Conservation (phyloP, 495 filamentous ascomycete species). For the Rhizodiscina lignyota region DNA sequence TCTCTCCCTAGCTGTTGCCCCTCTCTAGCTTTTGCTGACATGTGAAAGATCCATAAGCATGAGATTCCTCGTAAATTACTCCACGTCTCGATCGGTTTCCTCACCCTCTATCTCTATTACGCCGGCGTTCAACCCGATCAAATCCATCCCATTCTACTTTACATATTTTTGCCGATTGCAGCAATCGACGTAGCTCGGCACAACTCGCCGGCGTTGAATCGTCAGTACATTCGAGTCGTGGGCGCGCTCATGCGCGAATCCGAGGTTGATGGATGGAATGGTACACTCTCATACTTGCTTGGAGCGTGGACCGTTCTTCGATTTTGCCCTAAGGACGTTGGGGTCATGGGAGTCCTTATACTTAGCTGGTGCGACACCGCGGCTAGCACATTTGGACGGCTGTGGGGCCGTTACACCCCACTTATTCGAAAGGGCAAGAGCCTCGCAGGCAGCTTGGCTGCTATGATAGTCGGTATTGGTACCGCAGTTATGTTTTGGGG, state of each 20-base stretch:
- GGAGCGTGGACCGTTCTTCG: constrained; percentile 73
- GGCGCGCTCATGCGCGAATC: constrained; percentile 93
- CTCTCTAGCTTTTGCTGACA: too few species aligned
- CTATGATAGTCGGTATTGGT: constrained; percentile 59
- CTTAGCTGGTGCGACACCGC: constrained; percentile 97
- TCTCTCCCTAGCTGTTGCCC: constrained; percentile 2
- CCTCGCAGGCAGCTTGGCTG: constrained; percentile 73
- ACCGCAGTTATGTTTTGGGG: constrained; percentile 84
- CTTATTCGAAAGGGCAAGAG: constrained; percentile 76
- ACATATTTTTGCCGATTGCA: constrained; percentile 75
- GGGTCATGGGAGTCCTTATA: constrained; percentile 70
- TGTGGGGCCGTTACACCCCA: constrained; percentile 78
- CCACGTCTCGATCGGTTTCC: constrained; percentile 91
- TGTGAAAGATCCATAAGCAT: constrained; percentile 43
- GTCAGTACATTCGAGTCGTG: constrained; percentile 64
- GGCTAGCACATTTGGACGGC: constrained; percentile 76
- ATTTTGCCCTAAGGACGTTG: constrained; percentile 91
- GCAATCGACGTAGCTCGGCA: constrained; percentile 70
- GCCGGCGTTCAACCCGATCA: constrained; percentile 51
- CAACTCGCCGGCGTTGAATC: constrained; percentile 63
- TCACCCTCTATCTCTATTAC: constrained; percentile 69
- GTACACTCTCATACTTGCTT: constrained; percentile 89
- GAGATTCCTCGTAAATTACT: constrained; percentile 61
- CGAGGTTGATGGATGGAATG: constrained; percentile 84
- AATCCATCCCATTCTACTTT: constrained; percentile 71